Base-by-base conservation (phyloP, 148 eudicot species). In the Rhododendron ovatum region DNA sequence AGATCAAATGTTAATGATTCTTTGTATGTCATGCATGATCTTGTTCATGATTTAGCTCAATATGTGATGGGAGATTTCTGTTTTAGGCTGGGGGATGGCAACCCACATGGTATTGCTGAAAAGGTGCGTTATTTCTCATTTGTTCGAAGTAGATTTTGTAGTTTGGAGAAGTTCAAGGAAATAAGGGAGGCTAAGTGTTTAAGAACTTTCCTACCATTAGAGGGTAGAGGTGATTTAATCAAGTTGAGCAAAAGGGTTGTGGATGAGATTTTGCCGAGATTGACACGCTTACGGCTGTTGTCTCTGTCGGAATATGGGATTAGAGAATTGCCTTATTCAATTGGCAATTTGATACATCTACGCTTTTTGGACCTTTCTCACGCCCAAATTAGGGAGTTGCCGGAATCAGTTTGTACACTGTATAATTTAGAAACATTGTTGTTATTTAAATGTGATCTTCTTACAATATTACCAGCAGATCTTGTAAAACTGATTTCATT, bases 11-110 rank as follows among this genome's bases (percentile, higher is more conserved):
- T 33, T 24, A 76, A 59, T 22, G 6, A 20, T 13, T 24, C 67
- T 75, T 78, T 48, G 59, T 89, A n/a, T 71, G 83, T 79, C 15
- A 89, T 89, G 91, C 91, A 89, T 80, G 84, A 82, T 24, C 18
- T 82, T 33, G 15, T 82, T 13, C 84, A 59, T 59, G 87, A 85
- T 78, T 59, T 89, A 53, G 91, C 89, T 33, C 67, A 39, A 35
- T 20, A 47, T 82, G 78, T 87, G 9, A 57, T 67, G 71, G 85
- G 84, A 75, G 50, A 82, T 55, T 50, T 86, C 74, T 20, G n/a
- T 43, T 65, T 18, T 3, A 53, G 43, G 48, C 24, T n/a, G 10
- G 57, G 14, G 5, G 28, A 35, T 24, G 48, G 18, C 10, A 73
- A 82, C 8, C 74, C 5, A 10, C 33, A 0, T 0, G 30, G 18